Percentiles rank a stretch among this genome's conserved stretches.
Conservation (phyloP, 1,284 basidiomycete species). For the Boletus mariae region DNA sequence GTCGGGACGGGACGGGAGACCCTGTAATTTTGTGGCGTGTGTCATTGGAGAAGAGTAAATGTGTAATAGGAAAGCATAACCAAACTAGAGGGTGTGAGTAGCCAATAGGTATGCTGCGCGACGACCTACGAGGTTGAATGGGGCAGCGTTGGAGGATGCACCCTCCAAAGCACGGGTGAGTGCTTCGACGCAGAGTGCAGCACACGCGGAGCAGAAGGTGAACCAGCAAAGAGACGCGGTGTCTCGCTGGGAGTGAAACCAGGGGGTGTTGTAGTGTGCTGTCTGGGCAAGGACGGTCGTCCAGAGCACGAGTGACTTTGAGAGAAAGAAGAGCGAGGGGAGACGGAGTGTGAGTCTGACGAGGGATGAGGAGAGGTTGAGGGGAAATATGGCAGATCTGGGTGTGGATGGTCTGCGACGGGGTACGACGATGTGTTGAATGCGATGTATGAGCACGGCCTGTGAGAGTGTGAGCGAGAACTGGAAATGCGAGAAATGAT, state of each 20-base stretch:
- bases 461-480: slow-evolving; percentile 29
- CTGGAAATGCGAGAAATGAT: no score
- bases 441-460: slow-evolving; percentile 66
- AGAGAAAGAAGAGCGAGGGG: slow-evolving; percentile 59
- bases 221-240: slow-evolving; percentile 68
- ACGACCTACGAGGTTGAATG: slow-evolving; percentile 60
- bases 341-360: slow-evolving; percentile 58
- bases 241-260: slow-evolving; percentile 43
- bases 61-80: slow-evolving; percentile 70
- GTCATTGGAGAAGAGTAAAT: slow-evolving; percentile 65
- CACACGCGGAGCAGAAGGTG: slow-evolving; percentile 65
- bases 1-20: slow-evolving; percentile 58
- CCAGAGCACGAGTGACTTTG: slow-evolving; percentile 55
- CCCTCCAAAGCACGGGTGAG: slow-evolving; percentile 67
- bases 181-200: slow-evolving; percentile 58
- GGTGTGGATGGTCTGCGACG: slow-evolving; percentile 23
- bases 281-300: slow-evolving; percentile 55
- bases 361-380: slow-evolving; percentile 56
- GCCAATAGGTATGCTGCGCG: slow-evolving; percentile 3
- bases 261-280: slow-evolving; percentile 30
- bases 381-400: slow-evolving; percentile 45
- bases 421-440: slow-evolving; percentile 73
- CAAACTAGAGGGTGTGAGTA: slow-evolving; percentile 44
- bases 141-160: slow-evolving; percentile 49
- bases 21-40: slow-evolving; percentile 43